Evolutionary conservation across 106 monocot species (phyloP).

Genomic region (Vanilla planifolia): DNA sequence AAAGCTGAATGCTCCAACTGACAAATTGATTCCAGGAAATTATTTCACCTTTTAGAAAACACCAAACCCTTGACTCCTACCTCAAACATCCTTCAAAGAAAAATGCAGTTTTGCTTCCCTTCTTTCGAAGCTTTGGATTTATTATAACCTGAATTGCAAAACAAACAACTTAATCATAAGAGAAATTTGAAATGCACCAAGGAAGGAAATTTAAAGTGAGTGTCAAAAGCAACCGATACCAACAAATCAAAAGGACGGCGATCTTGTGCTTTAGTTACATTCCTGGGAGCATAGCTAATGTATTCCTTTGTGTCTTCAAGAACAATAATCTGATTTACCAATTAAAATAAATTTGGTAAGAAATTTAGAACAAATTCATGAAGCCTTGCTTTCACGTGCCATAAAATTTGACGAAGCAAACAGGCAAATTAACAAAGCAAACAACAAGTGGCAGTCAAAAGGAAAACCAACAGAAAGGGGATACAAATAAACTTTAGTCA

Average conservation of each 20-base stretch:
- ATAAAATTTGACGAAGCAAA: background rate
- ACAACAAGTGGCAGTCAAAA: background rate
- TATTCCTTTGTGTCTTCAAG: conserved; percentile 90
- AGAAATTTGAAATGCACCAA: conserved; percentile 4
- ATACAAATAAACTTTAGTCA: background rate
- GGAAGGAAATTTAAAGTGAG: background rate
- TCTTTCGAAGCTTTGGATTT: conserved; percentile 74
- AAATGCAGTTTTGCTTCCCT: conserved; percentile 57
- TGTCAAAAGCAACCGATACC: conserved; percentile 31
- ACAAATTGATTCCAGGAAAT: background rate
- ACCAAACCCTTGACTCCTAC: conserved; percentile 19
- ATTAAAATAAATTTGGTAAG: background rate
- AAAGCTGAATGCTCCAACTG: background rate
- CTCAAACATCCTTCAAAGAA: conserved; percentile 98
- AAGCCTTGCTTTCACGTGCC: background rate
- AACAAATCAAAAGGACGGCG: conserved; percentile 84
- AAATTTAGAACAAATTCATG: background rate
- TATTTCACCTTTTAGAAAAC: background rate
- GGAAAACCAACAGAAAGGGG: background rate
- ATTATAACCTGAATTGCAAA: conserved; percentile 60
- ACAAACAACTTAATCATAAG: conserved; percentile 5
- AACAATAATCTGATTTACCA: conserved; percentile 69
- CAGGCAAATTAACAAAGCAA: background rate
- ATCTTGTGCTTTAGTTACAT: conserved; percentile 76
- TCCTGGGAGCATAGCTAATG: conserved; percentile 66